Conservation (phyloP, 495 filamentous ascomycete genomes). For the Talaromyces liani region DNA sequence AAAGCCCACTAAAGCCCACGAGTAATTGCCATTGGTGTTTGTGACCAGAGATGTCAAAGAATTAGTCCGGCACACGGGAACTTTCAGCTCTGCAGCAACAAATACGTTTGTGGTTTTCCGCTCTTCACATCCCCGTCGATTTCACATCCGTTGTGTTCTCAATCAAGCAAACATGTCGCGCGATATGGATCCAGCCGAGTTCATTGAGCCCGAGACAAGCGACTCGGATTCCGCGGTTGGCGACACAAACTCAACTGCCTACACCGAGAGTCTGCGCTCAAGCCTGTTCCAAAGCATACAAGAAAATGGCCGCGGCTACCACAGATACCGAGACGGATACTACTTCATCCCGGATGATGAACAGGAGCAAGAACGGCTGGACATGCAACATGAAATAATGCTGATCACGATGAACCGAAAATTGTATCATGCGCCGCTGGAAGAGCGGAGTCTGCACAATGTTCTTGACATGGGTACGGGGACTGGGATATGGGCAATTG, state of each 20-base stretch:
- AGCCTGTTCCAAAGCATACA: neutral
- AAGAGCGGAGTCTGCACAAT: conserved; percentile 32
- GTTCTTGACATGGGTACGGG: conserved; percentile 47
- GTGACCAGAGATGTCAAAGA: neutral
- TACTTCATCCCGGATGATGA: conserved; percentile 59
- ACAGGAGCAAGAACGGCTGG: conserved; percentile 56
- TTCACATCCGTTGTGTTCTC: neutral
- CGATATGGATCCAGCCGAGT: neutral
- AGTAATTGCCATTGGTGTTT: neutral
- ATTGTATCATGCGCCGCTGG: conserved; percentile 48
- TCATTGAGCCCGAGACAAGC: neutral
- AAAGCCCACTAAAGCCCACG: neutral
- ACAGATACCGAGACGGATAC: conserved; percentile 49
- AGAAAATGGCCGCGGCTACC: conserved; percentile 59
- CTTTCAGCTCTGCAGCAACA: neutral
- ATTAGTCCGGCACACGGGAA: neutral
- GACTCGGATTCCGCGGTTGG: neutral
- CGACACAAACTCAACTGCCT: neutral
- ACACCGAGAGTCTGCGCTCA: neutral
- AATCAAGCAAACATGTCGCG: neutral
- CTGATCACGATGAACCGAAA: conserved; percentile 38
- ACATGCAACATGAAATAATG: conserved; percentile 49
- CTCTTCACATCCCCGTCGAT: neutral
- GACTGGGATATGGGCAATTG: conserved; percentile 46
- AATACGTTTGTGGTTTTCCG: neutral